Percentiles rank a stretch among this genome's conserved stretches.
These are phyloP conservation scores for Galeopsis tetrahit DNA, from an alignment of 257 asterid species.

Conservation along the genomic window DNA sequence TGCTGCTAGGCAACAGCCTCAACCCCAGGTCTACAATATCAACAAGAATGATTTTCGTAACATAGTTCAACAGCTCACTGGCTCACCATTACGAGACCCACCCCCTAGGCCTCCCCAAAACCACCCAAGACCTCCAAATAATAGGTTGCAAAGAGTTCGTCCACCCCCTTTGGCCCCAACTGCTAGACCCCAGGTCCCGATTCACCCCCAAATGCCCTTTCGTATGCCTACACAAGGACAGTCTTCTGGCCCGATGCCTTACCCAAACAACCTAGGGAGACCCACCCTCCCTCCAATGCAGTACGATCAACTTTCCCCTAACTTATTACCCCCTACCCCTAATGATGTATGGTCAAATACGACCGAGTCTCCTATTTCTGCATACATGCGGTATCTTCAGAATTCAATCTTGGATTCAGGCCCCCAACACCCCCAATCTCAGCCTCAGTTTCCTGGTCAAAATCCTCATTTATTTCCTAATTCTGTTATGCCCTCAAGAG, in stretches of 20 bases:
- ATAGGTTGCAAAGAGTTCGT: slow-evolving; percentile 76
- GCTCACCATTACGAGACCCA: slow-evolving; percentile 76
- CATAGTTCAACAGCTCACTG: slow-evolving; percentile 85
- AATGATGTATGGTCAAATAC: slow-evolving; percentile 76
- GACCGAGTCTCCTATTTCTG: slow-evolving; percentile 85
- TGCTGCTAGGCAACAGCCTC: slow-evolving; percentile 77
- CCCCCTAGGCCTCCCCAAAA: slow-evolving; percentile 68
- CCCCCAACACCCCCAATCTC: slow-evolving; percentile 44
- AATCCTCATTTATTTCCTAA: slow-evolving; percentile 30
- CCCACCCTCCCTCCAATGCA: slow-evolving; percentile 51
- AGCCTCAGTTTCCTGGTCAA: slow-evolving; percentile 41
- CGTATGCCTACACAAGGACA: slow-evolving; percentile 45
- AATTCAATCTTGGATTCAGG: slow-evolving; percentile 67
- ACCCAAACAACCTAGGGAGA: slow-evolving; percentile 50
- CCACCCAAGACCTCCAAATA: slow-evolving; percentile 66
- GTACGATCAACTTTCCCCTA: slow-evolving; percentile 61
- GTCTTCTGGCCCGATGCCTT: slow-evolving; percentile 46
- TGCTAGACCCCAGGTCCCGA: slow-evolving; percentile 64
- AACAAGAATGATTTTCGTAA: slow-evolving; percentile 90
- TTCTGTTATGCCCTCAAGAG: slow-evolving; percentile 48
- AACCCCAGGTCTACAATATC: slow-evolving; percentile 88
- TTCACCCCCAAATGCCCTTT: slow-evolving; percentile 50
- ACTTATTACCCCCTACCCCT: slow-evolving; percentile 56
- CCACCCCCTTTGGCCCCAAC: slow-evolving; percentile 85
- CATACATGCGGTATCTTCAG: slow-evolving; percentile 89